Evolutionary conservation across 1,284 basidiomycete genomes (phyloP).

Genomic region (Ganoderma multipileum): DNA sequence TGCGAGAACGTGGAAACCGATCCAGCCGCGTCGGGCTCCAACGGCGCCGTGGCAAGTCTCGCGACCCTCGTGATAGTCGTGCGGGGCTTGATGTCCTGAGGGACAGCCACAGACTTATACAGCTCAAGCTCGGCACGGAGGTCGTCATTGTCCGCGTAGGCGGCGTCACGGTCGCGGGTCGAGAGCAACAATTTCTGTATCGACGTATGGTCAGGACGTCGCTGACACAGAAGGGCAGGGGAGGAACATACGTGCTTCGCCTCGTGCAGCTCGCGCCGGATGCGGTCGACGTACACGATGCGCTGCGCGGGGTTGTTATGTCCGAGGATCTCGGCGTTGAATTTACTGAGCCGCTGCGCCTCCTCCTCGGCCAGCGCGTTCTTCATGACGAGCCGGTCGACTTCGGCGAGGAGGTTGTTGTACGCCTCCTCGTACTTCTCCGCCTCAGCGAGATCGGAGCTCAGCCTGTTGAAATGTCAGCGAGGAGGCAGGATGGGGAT

Average conservation of each 20-base stretch:
- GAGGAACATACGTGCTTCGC: slow-evolving; percentile 64
- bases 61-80: slow-evolving; percentile 68
- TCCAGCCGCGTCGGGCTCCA: slow-evolving; percentile 48
- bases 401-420: slow-evolving; percentile 63
- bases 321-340: slow-evolving; percentile 80
- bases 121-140: slow-evolving; percentile 67
- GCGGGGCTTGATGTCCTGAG: slow-evolving; percentile 62
- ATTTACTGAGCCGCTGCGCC: slow-evolving; percentile 66
- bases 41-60: slow-evolving; percentile 58
- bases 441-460: slow-evolving; percentile 60
- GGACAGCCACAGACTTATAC: slow-evolving; percentile 73
- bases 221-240: no score
- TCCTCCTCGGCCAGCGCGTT: slow-evolving; percentile 80
- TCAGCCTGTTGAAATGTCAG: slow-evolving; percentile 50
- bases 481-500: slow-evolving; percentile 7
- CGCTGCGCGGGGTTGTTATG: slow-evolving; percentile 78
- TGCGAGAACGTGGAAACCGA: slow-evolving; percentile 13
- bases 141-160: slow-evolving; percentile 54
- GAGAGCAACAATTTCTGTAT: slow-evolving; percentile 61
- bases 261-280: slow-evolving; percentile 72
- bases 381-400: slow-evolving; percentile 65
- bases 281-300: slow-evolving; percentile 77
- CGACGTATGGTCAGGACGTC: not conserved
- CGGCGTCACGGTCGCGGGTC: slow-evolving; percentile 61
- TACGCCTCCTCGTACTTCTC: slow-evolving; percentile 75